phyloP scores from a whole-genome alignment of 2,329 filamentous ascomycete species.

The Didymella lethalis region DNA sequence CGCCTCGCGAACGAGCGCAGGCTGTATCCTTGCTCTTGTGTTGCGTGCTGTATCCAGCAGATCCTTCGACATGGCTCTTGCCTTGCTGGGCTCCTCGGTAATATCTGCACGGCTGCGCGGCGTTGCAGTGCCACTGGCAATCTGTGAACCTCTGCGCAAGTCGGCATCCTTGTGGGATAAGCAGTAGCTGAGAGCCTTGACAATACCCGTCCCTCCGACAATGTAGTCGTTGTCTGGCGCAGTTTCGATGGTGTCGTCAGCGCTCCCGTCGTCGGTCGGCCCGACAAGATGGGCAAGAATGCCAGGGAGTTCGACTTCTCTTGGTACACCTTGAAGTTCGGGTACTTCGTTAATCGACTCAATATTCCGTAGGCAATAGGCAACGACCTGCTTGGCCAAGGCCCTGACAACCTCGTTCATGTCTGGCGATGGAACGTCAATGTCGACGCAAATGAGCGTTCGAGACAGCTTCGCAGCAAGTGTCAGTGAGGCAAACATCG shows the following conservation, averaged over 20 bases:
- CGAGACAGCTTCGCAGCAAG: constrained; percentile 84
- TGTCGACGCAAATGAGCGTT: constrained; percentile 86
- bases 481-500: constrained; percentile 89
- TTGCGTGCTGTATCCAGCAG: constrained; percentile 86
- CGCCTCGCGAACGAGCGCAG: constrained; percentile 79
- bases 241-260: constrained; percentile 68
- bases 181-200: constrained; percentile 91
- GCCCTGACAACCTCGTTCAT: constrained; percentile 93
- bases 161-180: constrained; percentile 79
- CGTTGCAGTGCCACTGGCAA: constrained; percentile 63
- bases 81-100: constrained; percentile 40
- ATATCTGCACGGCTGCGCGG: constrained; percentile 53
- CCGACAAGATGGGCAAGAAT: constrained; percentile 88
- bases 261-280: constrained; percentile 63
- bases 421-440: constrained; percentile 82
- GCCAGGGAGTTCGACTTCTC: constrained; percentile 73
- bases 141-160: constrained; percentile 49
- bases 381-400: constrained; percentile 91
- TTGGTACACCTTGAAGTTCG: constrained; percentile 58
- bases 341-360: constrained; percentile 77
- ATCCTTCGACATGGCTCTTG: constrained; percentile 88
- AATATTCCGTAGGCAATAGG: constrained; percentile 91
- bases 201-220: constrained; percentile 92
- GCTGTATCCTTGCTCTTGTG: constrained; percentile 82
- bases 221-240: constrained; percentile 94